Percentiles rank a stretch among this genome's conserved stretches.
Evolutionary conservation across 148 eudicot genomes (phyloP).

Genomic region (Diospyros kaki): DNA sequence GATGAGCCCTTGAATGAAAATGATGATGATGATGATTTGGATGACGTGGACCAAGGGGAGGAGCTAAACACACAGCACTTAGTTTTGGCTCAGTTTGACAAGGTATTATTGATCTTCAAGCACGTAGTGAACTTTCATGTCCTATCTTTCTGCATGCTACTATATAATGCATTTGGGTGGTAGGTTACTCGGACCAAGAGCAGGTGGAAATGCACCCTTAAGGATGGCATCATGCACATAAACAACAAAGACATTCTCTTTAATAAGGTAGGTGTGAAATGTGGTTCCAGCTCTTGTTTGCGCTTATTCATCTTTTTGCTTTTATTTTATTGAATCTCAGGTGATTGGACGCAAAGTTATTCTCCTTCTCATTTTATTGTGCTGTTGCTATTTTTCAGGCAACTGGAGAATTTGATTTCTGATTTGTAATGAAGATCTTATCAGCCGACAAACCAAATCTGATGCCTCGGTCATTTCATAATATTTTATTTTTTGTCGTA

Average conservation of each 20-base stretch:
- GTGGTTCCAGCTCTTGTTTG: background rate
- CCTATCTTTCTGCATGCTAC: background rate
- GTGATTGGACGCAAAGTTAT: background rate
- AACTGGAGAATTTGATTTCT: slow-evolving; percentile 85
- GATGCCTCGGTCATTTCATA: slow-evolving; percentile 3
- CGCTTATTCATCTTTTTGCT: too few relatives aligned
- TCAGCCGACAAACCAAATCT: slow-evolving; percentile 9
- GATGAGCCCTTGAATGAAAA: slow-evolving; percentile 92
- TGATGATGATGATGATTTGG: slow-evolving; percentile 86
- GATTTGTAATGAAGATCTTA: slow-evolving; percentile 19
- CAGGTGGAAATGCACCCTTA: slow-evolving; percentile 91
- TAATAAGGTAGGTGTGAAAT: slow-evolving; percentile 58
- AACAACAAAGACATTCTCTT: slow-evolving; percentile 86
- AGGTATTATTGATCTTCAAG: slow-evolving; percentile 41
- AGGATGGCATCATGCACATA: slow-evolving; percentile 97
- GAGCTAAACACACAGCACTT: slow-evolving; percentile 90
- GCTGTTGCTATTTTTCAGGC: slow-evolving; percentile 54
- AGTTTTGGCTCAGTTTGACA: slow-evolving; percentile 96
- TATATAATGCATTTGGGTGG: slow-evolving; percentile 5
- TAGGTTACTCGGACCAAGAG: slow-evolving; percentile 93
- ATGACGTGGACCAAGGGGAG: slow-evolving; percentile 85
- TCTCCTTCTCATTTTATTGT: background rate
- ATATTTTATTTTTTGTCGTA: background rate
- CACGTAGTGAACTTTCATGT: background rate
- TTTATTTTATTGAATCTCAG: background rate